Percentiles rank a stretch among this genome's conserved stretches.
These are phyloP conservation scores for Trichoderma sp. DNA, from an alignment of 2,329 filamentous ascomycete genomes.

Conservation along the genomic window DNA sequence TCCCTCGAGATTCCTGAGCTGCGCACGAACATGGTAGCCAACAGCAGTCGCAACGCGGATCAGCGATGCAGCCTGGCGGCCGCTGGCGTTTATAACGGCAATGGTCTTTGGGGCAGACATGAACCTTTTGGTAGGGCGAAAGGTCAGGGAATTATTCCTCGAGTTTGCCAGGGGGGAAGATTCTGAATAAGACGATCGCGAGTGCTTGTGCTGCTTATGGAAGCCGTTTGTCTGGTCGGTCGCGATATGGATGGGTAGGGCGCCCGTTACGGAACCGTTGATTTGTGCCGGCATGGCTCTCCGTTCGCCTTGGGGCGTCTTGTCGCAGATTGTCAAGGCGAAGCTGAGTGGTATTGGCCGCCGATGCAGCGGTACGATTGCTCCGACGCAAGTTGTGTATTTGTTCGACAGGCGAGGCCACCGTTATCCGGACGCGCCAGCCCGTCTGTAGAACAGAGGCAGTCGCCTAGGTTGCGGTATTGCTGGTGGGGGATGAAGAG, in stretches of 20 bases:
- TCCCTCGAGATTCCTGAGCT: constrained; percentile 83
- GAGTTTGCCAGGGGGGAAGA: constrained; percentile 57
- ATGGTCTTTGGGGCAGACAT: constrained; percentile 74
- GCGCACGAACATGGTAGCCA: constrained; percentile 89
- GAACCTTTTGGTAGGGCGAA: constrained; percentile 61
- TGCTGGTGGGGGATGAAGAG: constrained; percentile 26
- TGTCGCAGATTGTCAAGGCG: constrained; percentile 25
- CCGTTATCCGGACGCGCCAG: constrained; percentile 34
- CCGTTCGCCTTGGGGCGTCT: constrained; percentile 24
- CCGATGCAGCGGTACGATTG: constrained; percentile 1
- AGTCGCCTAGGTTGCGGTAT: constrained; percentile 22
- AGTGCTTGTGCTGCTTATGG: constrained; percentile 60
- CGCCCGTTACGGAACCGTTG: constrained; percentile 44
- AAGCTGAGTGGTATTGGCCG: constrained; percentile 26
- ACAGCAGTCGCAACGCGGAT: constrained; percentile 92
- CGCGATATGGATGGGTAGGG: constrained; percentile 44
- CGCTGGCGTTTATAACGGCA: constrained; percentile 93
- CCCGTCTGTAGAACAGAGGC: constrained; percentile 30
- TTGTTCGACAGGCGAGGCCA: constrained; percentile 35
- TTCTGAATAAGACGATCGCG: constrained; percentile 63
- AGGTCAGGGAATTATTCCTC: constrained; percentile 63
- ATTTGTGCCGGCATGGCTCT: constrained; percentile 46
- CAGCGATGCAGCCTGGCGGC: constrained; percentile 91
- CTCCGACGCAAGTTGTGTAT: constrained; percentile 24
- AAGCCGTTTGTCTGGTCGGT: constrained; percentile 42